Base-by-base conservation (phyloP, 1,284 basidiomycete species). In the Naganishia cerealis region DNA sequence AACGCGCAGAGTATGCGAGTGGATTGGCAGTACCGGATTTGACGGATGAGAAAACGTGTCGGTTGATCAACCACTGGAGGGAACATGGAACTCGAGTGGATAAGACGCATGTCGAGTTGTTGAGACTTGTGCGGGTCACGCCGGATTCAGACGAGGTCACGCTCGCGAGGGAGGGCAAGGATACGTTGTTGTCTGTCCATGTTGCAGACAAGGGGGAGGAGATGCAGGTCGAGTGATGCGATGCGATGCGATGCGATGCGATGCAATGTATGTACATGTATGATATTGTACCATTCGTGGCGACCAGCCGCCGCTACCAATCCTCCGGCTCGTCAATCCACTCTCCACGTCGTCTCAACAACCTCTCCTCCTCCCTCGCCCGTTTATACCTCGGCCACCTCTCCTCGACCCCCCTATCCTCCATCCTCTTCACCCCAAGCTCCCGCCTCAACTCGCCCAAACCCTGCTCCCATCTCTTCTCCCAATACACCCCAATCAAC, bases 401-500 rank as follows among this genome's bases (percentile, higher is more conserved):
- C 36, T 63, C 69, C 65, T 79, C 77, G 24, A 80, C 80, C 0
- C 73, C 77, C 1, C 53, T 36, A 18, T 61, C 68, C 16, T 75
- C 65, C 59, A 78, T 77, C 12, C 74, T 67, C 57, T 53, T 75
- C 57, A 94, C 85, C n/a, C 92, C 91, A 21, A 95, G 82, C 75
- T 94, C 90, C 70, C 79, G 83, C 79, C 91, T 89, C 80, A 97
- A 84, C 66, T 92, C 88, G 2, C 86, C 86, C 4, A 95, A 81
- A 67, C 90, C 85, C 79, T 91, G 88, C 67, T 87, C 87, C 94
- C 94, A 99, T 69, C 93, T 83, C 78, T 92, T 85, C 81, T 99
- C 95, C 96, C 95, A 99, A 75, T 94, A 94, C 9, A 99, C 88
- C 0, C 89, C 90, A 67, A 98, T 90, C 68, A 99, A 80, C 73